These are phyloP conservation scores for Globisporangium perplexum DNA, from an alignment of 352 stramenopile genomes.

Conservation along the genomic window DNA sequence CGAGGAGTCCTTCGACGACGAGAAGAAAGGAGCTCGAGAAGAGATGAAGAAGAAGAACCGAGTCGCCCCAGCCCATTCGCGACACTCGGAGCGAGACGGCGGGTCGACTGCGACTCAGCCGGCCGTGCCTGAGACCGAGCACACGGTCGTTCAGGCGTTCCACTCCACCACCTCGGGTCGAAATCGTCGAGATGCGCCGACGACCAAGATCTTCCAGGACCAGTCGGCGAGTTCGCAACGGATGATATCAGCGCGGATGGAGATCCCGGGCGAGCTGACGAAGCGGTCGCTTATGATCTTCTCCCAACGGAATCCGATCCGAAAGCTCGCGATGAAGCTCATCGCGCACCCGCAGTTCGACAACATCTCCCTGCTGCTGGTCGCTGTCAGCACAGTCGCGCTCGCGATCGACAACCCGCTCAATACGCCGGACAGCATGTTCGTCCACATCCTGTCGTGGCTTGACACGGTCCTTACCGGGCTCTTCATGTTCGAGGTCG, in stretches of 20 bases:
- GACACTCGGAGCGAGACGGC: constrained; percentile 6
- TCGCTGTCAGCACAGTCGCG: constrained; percentile 58
- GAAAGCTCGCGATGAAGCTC: constrained; percentile 35
- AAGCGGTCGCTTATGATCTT: constrained; percentile 42
- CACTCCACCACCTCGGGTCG: constrained; percentile 3
- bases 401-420: constrained; percentile 81
- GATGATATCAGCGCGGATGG: not conserved
- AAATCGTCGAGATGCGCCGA: constrained; percentile 19
- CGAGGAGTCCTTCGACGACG: constrained; percentile 58
- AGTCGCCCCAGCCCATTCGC: constrained; percentile 18
- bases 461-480: constrained; percentile 66
- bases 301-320: constrained; percentile 38
- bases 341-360: constrained; percentile 72
- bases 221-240: constrained; percentile 1
- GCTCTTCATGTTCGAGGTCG: constrained; percentile 84
- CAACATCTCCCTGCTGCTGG: constrained; percentile 65
- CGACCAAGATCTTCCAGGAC: constrained; percentile 32
- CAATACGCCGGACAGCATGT: constrained; percentile 25
- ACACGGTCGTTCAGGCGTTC: constrained; percentile 1
- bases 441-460: constrained; percentile 47
- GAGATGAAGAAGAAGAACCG: constrained; percentile 27
- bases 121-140: constrained; percentile 5
- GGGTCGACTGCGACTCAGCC: not conserved
- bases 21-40: constrained; percentile 31
- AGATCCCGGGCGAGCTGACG: constrained; percentile 18